Evolutionary conservation across 2,329 filamentous ascomycete genomes (phyloP).

Genomic region (Xylariaceae sp.): DNA sequence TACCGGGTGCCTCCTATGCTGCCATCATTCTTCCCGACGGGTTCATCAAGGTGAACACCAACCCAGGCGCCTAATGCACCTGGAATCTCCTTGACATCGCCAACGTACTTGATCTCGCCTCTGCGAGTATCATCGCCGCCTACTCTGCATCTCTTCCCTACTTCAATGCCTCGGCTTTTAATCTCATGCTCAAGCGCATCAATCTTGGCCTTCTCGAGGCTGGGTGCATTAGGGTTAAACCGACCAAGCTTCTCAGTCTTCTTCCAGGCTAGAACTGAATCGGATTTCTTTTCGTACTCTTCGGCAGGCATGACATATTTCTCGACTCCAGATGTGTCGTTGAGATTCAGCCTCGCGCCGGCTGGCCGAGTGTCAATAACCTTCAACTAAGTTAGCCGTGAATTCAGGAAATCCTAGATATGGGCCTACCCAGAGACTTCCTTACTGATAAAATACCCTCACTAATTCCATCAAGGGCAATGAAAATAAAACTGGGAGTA

Average conservation of each 20-base stretch:
- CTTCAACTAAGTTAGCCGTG: constrained; percentile 52
- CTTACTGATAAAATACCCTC: constrained; percentile 1
- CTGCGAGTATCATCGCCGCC: constrained; percentile 71
- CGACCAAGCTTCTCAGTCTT: constrained; percentile 93
- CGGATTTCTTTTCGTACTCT: constrained; percentile 83
- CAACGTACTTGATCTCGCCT: constrained; percentile 74
- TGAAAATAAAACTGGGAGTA: constrained; percentile 37
- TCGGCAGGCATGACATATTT: constrained; percentile 89
- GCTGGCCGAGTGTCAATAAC: constrained; percentile 81
- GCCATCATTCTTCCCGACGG: constrained; percentile 83
- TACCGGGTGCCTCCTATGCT: constrained; percentile 71
- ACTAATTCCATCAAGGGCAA: neutral
- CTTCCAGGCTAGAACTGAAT: constrained; percentile 95
- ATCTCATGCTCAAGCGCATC: constrained; percentile 73
- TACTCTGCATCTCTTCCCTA: constrained; percentile 68
- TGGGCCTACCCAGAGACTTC: constrained; percentile 12
- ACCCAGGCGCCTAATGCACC: constrained; percentile 71
- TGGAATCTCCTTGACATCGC: constrained; percentile 76
- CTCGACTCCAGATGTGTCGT: constrained; percentile 78
- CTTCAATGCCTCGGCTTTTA: constrained; percentile 67
- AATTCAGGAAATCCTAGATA: neutral
- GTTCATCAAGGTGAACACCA: constrained; percentile 77
- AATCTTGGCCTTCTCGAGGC: constrained; percentile 74
- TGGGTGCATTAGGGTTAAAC: constrained; percentile 85
- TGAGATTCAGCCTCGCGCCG: constrained; percentile 77